A percentile compares a stretch with the other conserved stretches of the same genome.
Evolutionary conservation across 2,329 filamentous ascomycete species (phyloP).

Genomic region (Pyrenochaeta sp.): DNA sequence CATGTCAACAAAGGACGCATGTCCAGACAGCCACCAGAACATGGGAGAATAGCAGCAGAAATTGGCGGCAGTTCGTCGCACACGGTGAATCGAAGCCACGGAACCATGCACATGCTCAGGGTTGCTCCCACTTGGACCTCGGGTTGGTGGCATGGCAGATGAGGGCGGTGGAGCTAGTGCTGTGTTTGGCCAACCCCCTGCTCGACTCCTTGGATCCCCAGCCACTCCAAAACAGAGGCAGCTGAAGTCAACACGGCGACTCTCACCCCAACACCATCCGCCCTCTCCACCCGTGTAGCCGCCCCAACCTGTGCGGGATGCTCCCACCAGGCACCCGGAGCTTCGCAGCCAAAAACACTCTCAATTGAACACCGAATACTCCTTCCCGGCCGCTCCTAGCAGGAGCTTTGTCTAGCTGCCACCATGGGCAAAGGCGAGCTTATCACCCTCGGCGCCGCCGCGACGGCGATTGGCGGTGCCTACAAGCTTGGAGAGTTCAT

Average conservation of each 20-base stretch:
- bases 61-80: too few species aligned
- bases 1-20: conserved; percentile 1
- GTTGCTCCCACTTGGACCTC: too few species aligned
- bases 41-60: too few species aligned
- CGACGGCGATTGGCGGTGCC: conserved; percentile 43
- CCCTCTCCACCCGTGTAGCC: conserved; percentile 24
- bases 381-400: conserved; percentile 15
- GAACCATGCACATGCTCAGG: too few species aligned
- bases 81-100: too few species aligned
- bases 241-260: conserved; percentile 28
- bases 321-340: conserved; percentile 37
- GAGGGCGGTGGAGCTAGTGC: conserved; percentile 12
- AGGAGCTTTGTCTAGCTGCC: conserved; percentile 14
- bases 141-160: conserved; percentile 28
- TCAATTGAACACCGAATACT: conserved; percentile 25
- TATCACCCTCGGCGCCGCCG: conserved; percentile 41
- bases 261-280: conserved; percentile 27
- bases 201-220: conserved; percentile 20
- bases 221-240: conserved; percentile 27
- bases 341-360: conserved; percentile 28
- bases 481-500: conserved; percentile 50
- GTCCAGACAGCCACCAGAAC: too few species aligned
- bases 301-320: conserved; percentile 41
- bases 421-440: conserved; percentile 44
- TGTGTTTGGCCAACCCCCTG: conserved; percentile 17